These are phyloP conservation scores for Conringia planisiliqua DNA, from an alignment of 345 rosid species.

Conservation along the genomic window DNA sequence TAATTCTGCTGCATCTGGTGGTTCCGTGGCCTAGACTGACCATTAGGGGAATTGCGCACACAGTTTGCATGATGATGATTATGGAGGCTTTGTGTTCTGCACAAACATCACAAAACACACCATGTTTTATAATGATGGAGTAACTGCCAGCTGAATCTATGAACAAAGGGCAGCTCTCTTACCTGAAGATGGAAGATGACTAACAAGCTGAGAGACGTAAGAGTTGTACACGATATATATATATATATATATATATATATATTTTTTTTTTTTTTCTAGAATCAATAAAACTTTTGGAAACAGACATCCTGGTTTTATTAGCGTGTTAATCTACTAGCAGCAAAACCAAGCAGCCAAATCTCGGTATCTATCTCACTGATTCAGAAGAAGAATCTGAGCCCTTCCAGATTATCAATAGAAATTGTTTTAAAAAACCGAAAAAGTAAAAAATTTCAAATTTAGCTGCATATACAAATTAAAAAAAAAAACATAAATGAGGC, in stretches of 20 bases:
- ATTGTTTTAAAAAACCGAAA: too few species aligned
- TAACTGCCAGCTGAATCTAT: neutral
- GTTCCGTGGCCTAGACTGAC: constrained; percentile 28
- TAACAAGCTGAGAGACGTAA: constrained; percentile 70
- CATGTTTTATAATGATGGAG: neutral
- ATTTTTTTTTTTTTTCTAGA: too few species aligned
- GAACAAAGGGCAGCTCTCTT: neutral
- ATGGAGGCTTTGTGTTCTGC: constrained; percentile 28
- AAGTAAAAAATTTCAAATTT: too few species aligned
- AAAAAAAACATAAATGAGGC: too few species aligned
- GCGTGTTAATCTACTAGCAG: constrained; percentile 48
- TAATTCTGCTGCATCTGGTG: constrained; percentile 33
- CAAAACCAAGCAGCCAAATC: constrained; percentile 76
- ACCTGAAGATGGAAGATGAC: constrained; percentile 98
- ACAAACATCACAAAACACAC: constrained; percentile 19
- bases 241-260: too few species aligned
- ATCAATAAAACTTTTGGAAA: neutral
- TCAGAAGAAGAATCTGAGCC: constrained; percentile 73
- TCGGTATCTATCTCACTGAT: constrained; percentile 70
- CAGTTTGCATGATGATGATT: constrained; percentile 8
- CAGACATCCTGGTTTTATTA: constrained; percentile 6
- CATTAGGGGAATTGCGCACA: constrained; percentile 3
- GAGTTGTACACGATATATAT: constrained; percentile 43
- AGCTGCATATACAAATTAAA: too few species aligned
- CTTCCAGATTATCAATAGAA: constrained; percentile 73